Evolutionary conservation across 2,329 filamentous ascomycete species (phyloP).

Genomic region (Phoma sp.): DNA sequence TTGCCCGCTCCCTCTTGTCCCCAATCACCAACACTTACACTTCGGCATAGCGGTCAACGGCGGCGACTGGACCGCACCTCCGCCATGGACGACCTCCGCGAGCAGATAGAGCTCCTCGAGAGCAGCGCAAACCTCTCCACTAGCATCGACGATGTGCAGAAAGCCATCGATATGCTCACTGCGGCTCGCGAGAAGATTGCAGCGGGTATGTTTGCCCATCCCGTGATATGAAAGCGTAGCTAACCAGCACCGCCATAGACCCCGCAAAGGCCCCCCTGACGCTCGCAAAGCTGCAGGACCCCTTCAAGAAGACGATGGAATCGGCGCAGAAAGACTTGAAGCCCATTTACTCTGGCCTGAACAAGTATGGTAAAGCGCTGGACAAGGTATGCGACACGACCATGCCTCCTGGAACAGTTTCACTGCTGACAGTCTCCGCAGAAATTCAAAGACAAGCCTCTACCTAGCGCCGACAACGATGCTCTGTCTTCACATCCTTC

Average conservation of each 20-base stretch:
- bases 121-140: conserved; percentile 72
- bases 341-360: conserved; percentile 80
- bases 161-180: conserved; percentile 78
- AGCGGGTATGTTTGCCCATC: conserved; percentile 53
- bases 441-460: conserved; percentile 68
- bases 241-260: conserved; percentile 55
- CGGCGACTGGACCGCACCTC: conserved; percentile 2
- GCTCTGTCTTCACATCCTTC: conserved; percentile 75
- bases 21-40: background rate
- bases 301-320: conserved; percentile 81
- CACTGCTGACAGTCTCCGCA: conserved; percentile 34
- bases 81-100: conserved; percentile 70
- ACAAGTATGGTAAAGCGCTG: conserved; percentile 82
- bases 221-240: conserved; percentile 11
- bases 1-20: background rate
- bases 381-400: conserved; percentile 68
- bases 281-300: conserved; percentile 84
- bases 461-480: conserved; percentile 80
- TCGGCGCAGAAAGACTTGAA: conserved; percentile 81
- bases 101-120: conserved; percentile 75
- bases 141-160: conserved; percentile 80
- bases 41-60: background rate
- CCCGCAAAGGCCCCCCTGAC: conserved; percentile 74
- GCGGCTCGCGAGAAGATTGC: conserved; percentile 76
- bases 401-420: background rate